Evolutionary conservation across 2,329 filamentous ascomycete genomes (phyloP).

Genomic region (Hypoxylon sp.): DNA sequence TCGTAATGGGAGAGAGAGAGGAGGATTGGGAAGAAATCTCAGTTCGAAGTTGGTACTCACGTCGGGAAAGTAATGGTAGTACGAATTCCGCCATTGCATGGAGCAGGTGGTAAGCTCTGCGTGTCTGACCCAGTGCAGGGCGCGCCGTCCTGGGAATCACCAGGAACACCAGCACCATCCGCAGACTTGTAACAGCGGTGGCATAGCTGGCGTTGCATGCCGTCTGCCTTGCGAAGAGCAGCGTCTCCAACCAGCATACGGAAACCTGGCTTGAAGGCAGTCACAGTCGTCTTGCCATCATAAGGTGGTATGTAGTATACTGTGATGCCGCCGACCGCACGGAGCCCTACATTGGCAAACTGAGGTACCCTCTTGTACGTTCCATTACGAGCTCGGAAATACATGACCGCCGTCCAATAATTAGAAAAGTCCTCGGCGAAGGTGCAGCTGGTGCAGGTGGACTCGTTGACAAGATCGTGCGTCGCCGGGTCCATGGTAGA

Average conservation of each 20-base stretch:
- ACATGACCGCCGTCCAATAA: slow-evolving; percentile 49
- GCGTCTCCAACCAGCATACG: slow-evolving; percentile 61
- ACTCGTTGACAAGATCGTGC: slow-evolving; percentile 44
- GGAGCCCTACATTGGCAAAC: slow-evolving; percentile 48
- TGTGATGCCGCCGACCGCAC: slow-evolving; percentile 48
- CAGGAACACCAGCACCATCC: slow-evolving; percentile 41
- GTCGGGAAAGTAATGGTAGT: slow-evolving; percentile 67
- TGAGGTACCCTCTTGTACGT: slow-evolving; percentile 49
- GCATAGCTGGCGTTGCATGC: slow-evolving; percentile 54
- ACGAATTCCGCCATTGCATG: slow-evolving; percentile 62
- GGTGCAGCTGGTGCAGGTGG: slow-evolving; percentile 49
- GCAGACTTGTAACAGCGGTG: slow-evolving; percentile 50
- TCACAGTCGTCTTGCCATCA: slow-evolving; percentile 55
- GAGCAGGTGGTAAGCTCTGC: slow-evolving; percentile 62
- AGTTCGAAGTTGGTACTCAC: background rate
- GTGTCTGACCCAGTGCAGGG: slow-evolving; percentile 56
- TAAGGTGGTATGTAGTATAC: slow-evolving; percentile 51
- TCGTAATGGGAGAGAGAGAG: background rate
- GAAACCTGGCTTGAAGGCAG: slow-evolving; percentile 59
- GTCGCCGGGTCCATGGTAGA: slow-evolving; percentile 45
- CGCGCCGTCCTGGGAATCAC: slow-evolving; percentile 48
- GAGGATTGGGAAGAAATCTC: background rate
- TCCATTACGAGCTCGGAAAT: slow-evolving; percentile 46
- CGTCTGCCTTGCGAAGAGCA: slow-evolving; percentile 41
- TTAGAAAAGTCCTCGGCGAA: slow-evolving; percentile 48